phyloP scores from a whole-genome alignment of 2,329 filamentous ascomycete species.

The Pyricularia grisea region DNA sequence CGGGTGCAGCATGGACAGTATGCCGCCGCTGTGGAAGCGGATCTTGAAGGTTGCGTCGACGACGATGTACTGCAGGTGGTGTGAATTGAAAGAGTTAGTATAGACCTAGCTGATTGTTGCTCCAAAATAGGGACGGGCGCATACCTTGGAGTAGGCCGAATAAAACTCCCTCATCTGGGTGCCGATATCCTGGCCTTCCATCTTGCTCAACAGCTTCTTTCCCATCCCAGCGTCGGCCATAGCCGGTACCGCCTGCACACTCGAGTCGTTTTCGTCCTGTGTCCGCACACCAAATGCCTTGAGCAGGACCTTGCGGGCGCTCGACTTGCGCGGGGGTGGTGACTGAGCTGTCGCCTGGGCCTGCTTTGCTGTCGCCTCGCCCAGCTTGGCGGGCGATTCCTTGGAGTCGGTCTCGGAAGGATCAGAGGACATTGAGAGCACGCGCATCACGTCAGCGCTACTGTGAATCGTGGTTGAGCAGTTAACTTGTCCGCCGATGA shows the following conservation, averaged over 20 bases:
- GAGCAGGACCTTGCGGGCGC: conserved; percentile 7
- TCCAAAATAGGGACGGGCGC: neutral
- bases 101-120: neutral
- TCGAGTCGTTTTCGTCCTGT: neutral
- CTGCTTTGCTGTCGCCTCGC: neutral
- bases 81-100: neutral
- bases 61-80: conserved; percentile 13
- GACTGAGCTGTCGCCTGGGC: neutral
- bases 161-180: conserved; percentile 19
- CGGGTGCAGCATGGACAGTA: conserved; percentile 15
- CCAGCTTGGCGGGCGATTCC: neutral
- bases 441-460: conserved; percentile 38
- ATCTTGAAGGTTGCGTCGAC: conserved; percentile 14
- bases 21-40: conserved; percentile 16
- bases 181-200: conserved; percentile 16
- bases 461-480: conserved; percentile 43
- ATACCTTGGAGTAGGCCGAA: conserved; percentile 17
- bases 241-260: neutral
- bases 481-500: conserved; percentile 48
- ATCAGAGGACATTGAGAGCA: conserved; percentile 21
- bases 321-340: neutral
- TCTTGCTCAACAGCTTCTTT: conserved; percentile 12
- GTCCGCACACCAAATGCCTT: conserved; percentile 10
- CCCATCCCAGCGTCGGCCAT: conserved; percentile 15
- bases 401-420: neutral